Evolutionary conservation across 2,329 filamentous ascomycete genomes (phyloP).

Genomic region (Fusarium aywerte): DNA sequence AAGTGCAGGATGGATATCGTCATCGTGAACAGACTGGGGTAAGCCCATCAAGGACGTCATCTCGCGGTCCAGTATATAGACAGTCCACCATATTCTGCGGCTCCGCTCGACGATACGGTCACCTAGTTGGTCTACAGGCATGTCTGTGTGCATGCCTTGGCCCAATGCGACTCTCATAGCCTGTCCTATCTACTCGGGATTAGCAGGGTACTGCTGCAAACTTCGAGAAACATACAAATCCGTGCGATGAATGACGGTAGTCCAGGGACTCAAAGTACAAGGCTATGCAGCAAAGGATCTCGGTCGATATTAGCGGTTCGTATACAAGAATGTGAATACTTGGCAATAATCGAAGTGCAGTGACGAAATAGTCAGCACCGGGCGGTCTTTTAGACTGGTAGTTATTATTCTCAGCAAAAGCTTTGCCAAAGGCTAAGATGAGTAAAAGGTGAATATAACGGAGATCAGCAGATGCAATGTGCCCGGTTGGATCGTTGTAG

Average conservation of each 20-base stretch:
- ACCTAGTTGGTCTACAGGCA: conserved; percentile 57
- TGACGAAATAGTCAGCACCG: conserved; percentile 59
- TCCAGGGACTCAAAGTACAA: conserved; percentile 65
- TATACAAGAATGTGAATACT: conserved; percentile 54
- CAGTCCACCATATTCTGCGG: conserved; percentile 64
- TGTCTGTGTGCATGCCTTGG: conserved; percentile 64
- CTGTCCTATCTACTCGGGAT: conserved; percentile 57
- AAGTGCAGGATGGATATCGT: conserved; percentile 60
- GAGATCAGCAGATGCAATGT: conserved; percentile 45
- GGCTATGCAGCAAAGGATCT: conserved; percentile 63
- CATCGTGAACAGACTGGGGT: conserved; percentile 60
- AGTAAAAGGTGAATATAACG: conserved; percentile 66
- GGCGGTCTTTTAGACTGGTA: conserved; percentile 53
- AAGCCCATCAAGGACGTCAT: conserved; percentile 65
- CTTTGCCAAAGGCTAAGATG: conserved; percentile 66
- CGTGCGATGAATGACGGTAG: conserved; percentile 58
- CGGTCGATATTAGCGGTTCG: conserved; percentile 58
- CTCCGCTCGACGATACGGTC: conserved; percentile 57
- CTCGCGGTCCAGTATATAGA: conserved; percentile 63
- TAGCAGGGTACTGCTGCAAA: not conserved
- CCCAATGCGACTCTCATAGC: conserved; percentile 61
- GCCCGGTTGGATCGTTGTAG: conserved; percentile 40
- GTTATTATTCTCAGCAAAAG: conserved; percentile 56
- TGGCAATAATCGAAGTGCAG: conserved; percentile 57
- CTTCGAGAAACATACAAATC: conserved; percentile 50